Percentiles rank a stretch among this genome's conserved stretches.
phyloP scores from a whole-genome alignment of 2,329 filamentous ascomycete genomes.

The Calonectria multiphialidica region DNA sequence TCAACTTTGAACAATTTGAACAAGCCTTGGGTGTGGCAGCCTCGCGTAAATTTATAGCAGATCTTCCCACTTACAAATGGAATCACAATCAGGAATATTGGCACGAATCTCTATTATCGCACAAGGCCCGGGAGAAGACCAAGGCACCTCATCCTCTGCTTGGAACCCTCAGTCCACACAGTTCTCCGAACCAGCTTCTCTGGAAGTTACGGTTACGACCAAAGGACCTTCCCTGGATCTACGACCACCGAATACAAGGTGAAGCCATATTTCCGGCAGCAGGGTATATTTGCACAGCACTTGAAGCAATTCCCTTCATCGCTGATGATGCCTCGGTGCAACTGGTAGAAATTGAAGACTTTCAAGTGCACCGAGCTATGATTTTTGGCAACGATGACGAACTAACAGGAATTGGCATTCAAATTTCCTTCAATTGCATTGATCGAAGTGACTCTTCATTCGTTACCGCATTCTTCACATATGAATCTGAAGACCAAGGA shows the following conservation, averaged over 20 bases:
- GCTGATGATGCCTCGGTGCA: not conserved
- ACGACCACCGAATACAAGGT: conserved; percentile 50
- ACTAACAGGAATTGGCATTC: not conserved
- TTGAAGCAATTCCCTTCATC: conserved; percentile 42
- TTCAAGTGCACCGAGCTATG: not conserved
- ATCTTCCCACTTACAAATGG: not conserved
- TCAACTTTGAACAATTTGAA: not conserved
- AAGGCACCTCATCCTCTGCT: not conserved
- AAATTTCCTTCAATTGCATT: not conserved
- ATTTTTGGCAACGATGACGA: conserved; percentile 32
- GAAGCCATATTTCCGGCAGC: conserved; percentile 55
- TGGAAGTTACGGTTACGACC: conserved; percentile 42
- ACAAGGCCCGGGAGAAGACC: not conserved
- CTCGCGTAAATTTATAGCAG: not conserved
- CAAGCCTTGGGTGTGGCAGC: no score
- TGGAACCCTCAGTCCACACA: not conserved
- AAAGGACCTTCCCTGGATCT: conserved; percentile 51
- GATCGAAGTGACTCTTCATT: not conserved
- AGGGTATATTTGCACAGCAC: conserved; percentile 51
- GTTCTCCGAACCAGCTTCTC: conserved; percentile 20
- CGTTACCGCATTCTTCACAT: not conserved
- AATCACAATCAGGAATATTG: not conserved
- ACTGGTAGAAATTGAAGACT: not conserved
- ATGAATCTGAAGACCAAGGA: not conserved
- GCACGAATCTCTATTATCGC: not conserved